Evolutionary conservation across 1,284 basidiomycete genomes (phyloP), one percentile per base, ranked within the genome.

Genomic region (Cutaneotrichosporon sp.): DNA sequence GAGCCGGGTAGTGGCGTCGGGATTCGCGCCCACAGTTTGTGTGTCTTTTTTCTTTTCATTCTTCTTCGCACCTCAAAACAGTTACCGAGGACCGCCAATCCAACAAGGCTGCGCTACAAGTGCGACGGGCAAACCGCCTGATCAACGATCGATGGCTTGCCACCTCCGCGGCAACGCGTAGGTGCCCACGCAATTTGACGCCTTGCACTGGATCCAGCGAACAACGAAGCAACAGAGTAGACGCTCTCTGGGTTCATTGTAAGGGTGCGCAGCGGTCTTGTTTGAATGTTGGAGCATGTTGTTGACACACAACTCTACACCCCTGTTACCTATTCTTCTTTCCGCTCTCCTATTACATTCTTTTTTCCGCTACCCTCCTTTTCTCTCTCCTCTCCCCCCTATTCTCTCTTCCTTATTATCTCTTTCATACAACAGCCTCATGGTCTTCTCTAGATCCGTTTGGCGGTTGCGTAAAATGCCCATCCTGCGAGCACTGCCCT

Each of bases 1-100:
- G 58, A 62, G 60, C 55, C 38, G 51, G 58, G 57, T 59, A 53
- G 60, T 62, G 60, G 60, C 60, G 60, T 62, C 37, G 60, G 60
- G 40, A 54, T 54, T 46, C 47, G 26, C n/a, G 8, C 38, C 22
- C 22, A 40, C 15, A 44, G 12, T 30, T 30, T 30, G 26, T 38
- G 15, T 22, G 33, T 39, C 33, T 37, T 30, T 30, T 10, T 30
- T 30, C n/a, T 30, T 30, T 30, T 30, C 5, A 7, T 10, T 30
- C 26, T 30, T 10, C 10, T 30, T 10, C 7, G 7, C 26, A 30
- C 20, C 49, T 30, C 41, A 34, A 38, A 13, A n/a, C 36, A n/a
- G 13, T 37, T 14, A 37, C 36, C 15, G 36, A 15, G 36, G 15
- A 38, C 36, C 36, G 36, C 36, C 15, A 38, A 30, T 15, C 36